Evolutionary conservation across 129 eudicot species (phyloP), one percentile per base, ranked within the genome.

Genomic region (Arctium minus): DNA sequence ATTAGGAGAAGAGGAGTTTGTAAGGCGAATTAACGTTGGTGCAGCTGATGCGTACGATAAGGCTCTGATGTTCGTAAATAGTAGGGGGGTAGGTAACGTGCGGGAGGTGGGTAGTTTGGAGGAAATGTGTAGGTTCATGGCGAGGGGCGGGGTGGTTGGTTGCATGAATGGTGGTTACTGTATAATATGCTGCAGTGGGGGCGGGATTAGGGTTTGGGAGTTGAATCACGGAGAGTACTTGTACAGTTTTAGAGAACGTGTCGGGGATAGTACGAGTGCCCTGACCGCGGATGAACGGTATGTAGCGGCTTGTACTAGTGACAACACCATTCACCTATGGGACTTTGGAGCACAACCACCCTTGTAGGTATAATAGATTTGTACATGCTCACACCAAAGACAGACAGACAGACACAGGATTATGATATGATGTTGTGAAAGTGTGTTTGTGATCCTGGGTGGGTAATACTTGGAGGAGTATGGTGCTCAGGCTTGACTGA

Each of bases 261-360:
- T 88, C 62, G 92, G 90, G 76, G 94, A 87, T 8, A n/a, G 68
- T 1, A 77, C 82, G 8, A 88, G 77, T 6, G 91, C 91, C 0
- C 4, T 93, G 67, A 72, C 81, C 11, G 89, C 92, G 0, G 92
- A 86, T 74, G 96, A 93, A 22, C 78, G 86, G 33, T 76, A 88
- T 77, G 86, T 81, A 60, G 98, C 88, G n/a, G 94, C 96, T 78
- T 86, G 86, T 81, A 80, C 85, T 12, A 18, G 56, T 12, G 94
- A 93, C 69, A 82, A 81, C 80, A 87, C 84, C 0, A 87, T 93
- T 84, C 98, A 93, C 75, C 37, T 91, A 60, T 93, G 98, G 96
- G 98, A 92, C 73, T 90, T 89, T 77, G 92, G 90, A 53, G 89
- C 86, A 79, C 86, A 79, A 33, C 2, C 36, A 17, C 22, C 68